These are phyloP conservation scores for Powellomyces hirtus DNA, from an alignment of 192 early-diverging fungal species.

Conservation along the genomic window DNA sequence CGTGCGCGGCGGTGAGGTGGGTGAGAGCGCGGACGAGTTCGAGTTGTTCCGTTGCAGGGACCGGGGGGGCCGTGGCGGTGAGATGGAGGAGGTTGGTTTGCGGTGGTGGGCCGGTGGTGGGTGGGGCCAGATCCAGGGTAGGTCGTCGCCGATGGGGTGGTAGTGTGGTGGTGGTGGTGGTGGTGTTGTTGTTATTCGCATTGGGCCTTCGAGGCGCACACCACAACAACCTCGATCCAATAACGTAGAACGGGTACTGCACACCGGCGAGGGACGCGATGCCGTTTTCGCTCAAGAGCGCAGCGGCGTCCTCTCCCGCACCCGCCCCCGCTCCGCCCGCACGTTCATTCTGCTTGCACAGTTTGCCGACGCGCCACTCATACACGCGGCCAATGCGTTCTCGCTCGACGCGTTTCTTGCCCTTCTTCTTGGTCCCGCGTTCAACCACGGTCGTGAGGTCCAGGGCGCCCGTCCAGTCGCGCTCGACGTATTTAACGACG, in stretches of 20 bases:
- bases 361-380: conserved; percentile 13
- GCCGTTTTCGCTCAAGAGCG: neutral
- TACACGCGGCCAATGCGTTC: neutral
- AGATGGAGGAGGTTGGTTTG: too few species aligned
- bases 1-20: neutral
- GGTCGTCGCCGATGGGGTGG: neutral
- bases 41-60: too few species aligned
- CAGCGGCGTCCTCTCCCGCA: neutral
- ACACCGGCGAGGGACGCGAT: neutral
- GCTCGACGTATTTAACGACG: conserved; percentile 12
- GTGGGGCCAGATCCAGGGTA: too few species aligned
- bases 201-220: too few species aligned
- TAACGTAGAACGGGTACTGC: neutral
- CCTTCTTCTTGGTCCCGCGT: neutral
- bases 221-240: neutral
- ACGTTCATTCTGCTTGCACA: neutral
- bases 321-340: neutral
- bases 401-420: neutral
- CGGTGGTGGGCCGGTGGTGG: too few species aligned
- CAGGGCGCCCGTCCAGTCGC: neutral
- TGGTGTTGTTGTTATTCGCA: too few species aligned
- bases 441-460: neutral
- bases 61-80: too few species aligned
- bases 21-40: too few species aligned
- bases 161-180: too few species aligned